phyloP scores from a whole-genome alignment of 2,329 filamentous ascomycete species.

The Talaromyces verruculosus region DNA sequence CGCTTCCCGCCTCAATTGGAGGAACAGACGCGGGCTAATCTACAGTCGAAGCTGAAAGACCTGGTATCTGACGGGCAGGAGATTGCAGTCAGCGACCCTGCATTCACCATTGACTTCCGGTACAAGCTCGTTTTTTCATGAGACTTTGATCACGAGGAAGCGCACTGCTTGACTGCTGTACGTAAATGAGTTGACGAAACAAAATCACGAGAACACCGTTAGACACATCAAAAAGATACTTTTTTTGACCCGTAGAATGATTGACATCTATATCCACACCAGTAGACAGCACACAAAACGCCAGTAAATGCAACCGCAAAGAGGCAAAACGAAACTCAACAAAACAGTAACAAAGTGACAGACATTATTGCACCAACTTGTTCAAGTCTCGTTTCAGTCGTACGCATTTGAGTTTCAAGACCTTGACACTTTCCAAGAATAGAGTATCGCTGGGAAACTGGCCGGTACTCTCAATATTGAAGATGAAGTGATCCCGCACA shows the following conservation, averaged over 20 bases:
- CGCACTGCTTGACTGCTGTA: neutral
- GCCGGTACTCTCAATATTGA: constrained; percentile 88
- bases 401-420: constrained; percentile 78
- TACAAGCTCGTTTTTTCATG: constrained; percentile 56
- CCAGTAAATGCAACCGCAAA: constrained; percentile 38
- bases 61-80: constrained; percentile 80
- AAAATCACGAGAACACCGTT: neutral
- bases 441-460: constrained; percentile 93
- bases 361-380: constrained; percentile 42
- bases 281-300: constrained; percentile 30
- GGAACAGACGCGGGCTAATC: constrained; percentile 78
- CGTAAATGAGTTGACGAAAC: neutral
- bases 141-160: neutral
- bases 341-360: neutral
- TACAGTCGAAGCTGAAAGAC: constrained; percentile 73
- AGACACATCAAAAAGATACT: constrained; percentile 19
- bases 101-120: constrained; percentile 71
- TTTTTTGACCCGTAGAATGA: constrained; percentile 17
- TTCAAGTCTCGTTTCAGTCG: constrained; percentile 48
- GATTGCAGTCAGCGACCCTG: constrained; percentile 88
- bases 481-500: constrained; percentile 94
- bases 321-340: neutral
- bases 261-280: constrained; percentile 15
- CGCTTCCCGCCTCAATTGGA: constrained; percentile 78
- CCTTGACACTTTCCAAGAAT: constrained; percentile 83